phyloP scores from a whole-genome alignment of 2,329 filamentous ascomycete genomes.

The Ophiostoma ips region DNA sequence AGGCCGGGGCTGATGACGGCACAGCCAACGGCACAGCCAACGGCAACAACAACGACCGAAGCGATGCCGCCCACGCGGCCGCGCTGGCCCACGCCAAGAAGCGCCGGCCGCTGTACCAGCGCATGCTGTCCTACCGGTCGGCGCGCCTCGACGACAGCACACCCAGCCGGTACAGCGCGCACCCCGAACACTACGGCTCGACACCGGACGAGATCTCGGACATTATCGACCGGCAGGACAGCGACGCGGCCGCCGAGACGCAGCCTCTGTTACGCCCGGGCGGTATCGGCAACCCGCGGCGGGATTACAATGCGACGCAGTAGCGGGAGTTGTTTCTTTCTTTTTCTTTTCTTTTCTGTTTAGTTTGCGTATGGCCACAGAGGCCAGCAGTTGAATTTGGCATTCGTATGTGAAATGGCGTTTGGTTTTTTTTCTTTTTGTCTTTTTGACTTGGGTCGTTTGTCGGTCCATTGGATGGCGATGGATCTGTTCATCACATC shows the following conservation, averaged over 20 bases:
- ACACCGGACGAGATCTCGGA: conserved; percentile 37
- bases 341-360: neutral
- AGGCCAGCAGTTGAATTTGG: no score
- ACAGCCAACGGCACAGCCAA: neutral
- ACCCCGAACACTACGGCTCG: conserved; percentile 37
- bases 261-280: conserved; percentile 36
- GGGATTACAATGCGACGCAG: conserved; percentile 6
- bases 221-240: conserved; percentile 34
- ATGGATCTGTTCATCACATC: no score
- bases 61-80: neutral
- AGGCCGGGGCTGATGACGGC: no score
- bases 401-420: no score
- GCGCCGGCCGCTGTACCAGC: conserved; percentile 19
- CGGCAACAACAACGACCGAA: neutral
- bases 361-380: no score
- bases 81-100: conserved; percentile 19
- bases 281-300: conserved; percentile 31
- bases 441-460: no score
- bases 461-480: no score
- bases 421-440: no score
- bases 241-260: conserved; percentile 35
- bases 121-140: conserved; percentile 27
- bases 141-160: conserved; percentile 36
- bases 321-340: neutral
- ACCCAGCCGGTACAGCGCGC: conserved; percentile 36